A percentile compares a stretch with the other conserved stretches of the same genome.
phyloP scores from a whole-genome alignment of 371 early-diverging fungal species.

The Circinella minor region DNA sequence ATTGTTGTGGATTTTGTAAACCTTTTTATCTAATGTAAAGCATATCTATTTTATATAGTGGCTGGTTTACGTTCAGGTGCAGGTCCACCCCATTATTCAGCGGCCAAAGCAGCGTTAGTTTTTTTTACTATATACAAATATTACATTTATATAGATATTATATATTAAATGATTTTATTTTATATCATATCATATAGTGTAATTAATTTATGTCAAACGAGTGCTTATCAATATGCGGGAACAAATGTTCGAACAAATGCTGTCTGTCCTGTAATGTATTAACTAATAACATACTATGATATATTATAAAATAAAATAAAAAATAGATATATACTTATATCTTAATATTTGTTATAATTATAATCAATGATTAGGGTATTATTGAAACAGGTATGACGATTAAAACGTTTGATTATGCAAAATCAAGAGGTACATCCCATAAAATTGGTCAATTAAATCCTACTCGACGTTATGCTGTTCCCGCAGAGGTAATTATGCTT shows the following conservation, averaged over 20 bases:
- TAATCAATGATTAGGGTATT: too few species aligned
- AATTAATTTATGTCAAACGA: conserved; percentile 53
- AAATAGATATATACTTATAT: too few species aligned
- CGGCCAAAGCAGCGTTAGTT: conserved; percentile 54
- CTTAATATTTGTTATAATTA: too few species aligned
- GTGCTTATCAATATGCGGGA: conserved; percentile 48
- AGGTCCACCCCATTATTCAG: conserved; percentile 43
- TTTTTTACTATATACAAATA: background rate
- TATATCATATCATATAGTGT: conserved; percentile 33
- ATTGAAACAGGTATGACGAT: conserved; percentile 64
- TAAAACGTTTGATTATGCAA: conserved; percentile 52
- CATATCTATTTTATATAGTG: conserved; percentile 19
- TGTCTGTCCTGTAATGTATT: conserved; percentile 57
- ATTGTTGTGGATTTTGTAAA: background rate
- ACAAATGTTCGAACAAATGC: conserved; percentile 60
- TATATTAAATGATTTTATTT: background rate
- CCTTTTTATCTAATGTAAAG: background rate
- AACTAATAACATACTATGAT: too few species aligned
- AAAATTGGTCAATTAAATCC: conserved; percentile 65
- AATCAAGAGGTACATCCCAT: conserved; percentile 38
- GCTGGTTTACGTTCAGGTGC: conserved; percentile 52
- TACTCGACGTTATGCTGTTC: conserved; percentile 45
- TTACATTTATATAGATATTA: background rate
- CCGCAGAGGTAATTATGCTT: conserved; percentile 39
- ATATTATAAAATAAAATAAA: too few species aligned